Base-by-base conservation (phyloP, 2,329 filamentous ascomycete species). In the Dothiorella sarmentorum region DNA sequence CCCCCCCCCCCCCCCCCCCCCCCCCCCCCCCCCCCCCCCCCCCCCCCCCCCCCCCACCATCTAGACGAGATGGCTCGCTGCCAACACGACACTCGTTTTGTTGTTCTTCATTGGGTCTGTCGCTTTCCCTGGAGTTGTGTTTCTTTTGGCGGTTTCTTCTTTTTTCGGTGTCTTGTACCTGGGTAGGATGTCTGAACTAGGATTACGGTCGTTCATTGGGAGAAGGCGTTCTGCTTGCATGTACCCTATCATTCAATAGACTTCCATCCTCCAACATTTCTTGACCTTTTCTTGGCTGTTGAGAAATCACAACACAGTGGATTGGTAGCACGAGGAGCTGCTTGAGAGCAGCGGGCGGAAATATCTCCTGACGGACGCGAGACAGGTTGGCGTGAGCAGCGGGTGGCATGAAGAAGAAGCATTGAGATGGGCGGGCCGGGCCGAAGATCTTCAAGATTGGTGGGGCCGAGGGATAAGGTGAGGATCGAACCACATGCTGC, bases 341-440 rank as follows among this genome's bases (percentile, higher is more conserved):
- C 20, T 53, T 35, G 24, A 53, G 35, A 40, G 40, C n/a, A 35
- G 22, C 15, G 10, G 24, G 2, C 13, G 22, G 35, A 1, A 4
- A 40, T 17, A 27, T 53, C 33, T 40, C 49, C 49, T 53, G 49
- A 53, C n/a, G 17, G 35, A 20, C 49, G 49, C 49, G 49, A 26
- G 35, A 53, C 22, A 53, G 27, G n/a, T 9, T 20, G 35, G 35
- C 49, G 49, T 26, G 33, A 53, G 49, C 31, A 37, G 13, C 13
- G 18, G 31, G 11, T 11, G n/a, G 31, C 45, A 53, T 53, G 49
- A 40, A 53, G 49, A 40, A 53, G 49, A 42, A 53, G 49, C 35
- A 53, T 53, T 38, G 49, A 53, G 22, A 53, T 53, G 49, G 35
- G 35, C 49, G 49, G 49, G 35, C 20, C 49, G 49, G 49, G 49